Evolutionary conservation across 2,329 filamentous ascomycete genomes (phyloP).

Genomic region (Alternaria alternata): DNA sequence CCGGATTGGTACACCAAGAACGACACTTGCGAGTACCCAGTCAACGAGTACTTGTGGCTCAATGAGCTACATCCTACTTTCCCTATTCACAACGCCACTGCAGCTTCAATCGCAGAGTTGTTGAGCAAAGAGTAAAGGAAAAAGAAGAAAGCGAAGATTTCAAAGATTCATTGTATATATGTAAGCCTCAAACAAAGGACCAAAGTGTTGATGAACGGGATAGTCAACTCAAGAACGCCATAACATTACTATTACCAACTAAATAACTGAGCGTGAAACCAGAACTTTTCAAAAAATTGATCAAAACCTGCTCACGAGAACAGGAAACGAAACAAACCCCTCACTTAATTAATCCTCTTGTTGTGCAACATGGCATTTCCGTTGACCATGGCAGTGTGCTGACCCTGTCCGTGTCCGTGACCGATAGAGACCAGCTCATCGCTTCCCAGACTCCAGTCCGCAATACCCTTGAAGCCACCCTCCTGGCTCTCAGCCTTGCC

Average conservation of each 20-base stretch:
- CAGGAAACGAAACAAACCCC: background rate
- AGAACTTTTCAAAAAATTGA: background rate
- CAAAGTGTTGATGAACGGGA: background rate
- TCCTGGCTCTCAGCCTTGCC: slow-evolving; percentile 58
- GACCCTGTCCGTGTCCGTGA: slow-evolving; percentile 2
- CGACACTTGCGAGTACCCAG: slow-evolving; percentile 60
- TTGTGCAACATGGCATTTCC: background rate
- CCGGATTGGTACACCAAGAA: slow-evolving; percentile 50
- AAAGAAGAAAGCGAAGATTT: background rate
- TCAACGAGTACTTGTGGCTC: slow-evolving; percentile 72
- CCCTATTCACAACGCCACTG: slow-evolving; percentile 67
- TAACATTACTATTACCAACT: background rate
- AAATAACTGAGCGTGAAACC: background rate
- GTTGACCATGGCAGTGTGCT: background rate
- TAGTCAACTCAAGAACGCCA: background rate
- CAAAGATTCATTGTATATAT: background rate
- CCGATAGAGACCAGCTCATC: slow-evolving; percentile 17
- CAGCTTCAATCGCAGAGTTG: slow-evolving; percentile 49
- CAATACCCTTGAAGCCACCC: slow-evolving; percentile 42
- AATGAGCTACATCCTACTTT: slow-evolving; percentile 71
- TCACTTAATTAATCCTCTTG: background rate
- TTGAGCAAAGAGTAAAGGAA: slow-evolving; percentile 17
- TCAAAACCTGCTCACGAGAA: background rate
- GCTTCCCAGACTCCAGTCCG: slow-evolving; percentile 45
- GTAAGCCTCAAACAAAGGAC: background rate